These are phyloP conservation scores for Coemansia sp. DNA, from an alignment of 371 early-diverging fungal species.

Conservation along the genomic window DNA sequence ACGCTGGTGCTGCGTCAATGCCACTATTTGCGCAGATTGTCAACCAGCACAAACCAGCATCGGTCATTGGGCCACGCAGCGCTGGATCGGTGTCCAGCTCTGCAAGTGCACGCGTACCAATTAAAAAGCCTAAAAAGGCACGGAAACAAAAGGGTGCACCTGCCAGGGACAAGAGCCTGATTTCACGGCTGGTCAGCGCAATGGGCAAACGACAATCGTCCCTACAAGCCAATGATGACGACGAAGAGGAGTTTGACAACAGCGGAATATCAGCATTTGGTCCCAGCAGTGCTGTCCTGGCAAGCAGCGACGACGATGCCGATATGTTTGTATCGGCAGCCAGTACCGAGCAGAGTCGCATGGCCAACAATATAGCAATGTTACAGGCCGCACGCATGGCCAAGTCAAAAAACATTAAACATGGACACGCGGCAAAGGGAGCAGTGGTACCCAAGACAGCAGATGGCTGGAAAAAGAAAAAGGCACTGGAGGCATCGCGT, in stretches of 20 bases:
- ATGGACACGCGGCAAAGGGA: background rate
- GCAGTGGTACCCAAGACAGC: conserved; percentile 2
- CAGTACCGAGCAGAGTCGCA: conserved; percentile 5
- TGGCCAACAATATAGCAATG: conserved; percentile 3
- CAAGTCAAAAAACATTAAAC: conserved; percentile 7
- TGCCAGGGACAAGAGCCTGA: conserved; percentile 23
- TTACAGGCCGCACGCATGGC: conserved; percentile 6
- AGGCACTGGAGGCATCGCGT: background rate
- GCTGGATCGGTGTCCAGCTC: background rate
- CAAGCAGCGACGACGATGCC: conserved; percentile 16
- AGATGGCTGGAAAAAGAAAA: conserved; percentile 14
- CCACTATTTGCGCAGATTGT: conserved; percentile 34
- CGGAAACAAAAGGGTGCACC: conserved; percentile 8
- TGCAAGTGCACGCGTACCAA: background rate
- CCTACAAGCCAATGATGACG: conserved; percentile 3
- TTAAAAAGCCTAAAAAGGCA: conserved; percentile 4
- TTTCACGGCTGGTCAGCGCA: conserved; percentile 35
- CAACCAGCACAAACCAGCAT: background rate
- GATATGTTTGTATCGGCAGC: conserved; percentile 13
- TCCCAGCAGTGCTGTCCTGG: no score
- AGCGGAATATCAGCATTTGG: background rate
- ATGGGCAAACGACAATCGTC: conserved; percentile 16
- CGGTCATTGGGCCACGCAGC: background rate
- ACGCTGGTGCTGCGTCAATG: conserved; percentile 11
- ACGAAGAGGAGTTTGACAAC: conserved; percentile 16